Evolutionary conservation across 768 basidiomycete species (phyloP).

Genomic region (Panaeolus papilionaceus): DNA sequence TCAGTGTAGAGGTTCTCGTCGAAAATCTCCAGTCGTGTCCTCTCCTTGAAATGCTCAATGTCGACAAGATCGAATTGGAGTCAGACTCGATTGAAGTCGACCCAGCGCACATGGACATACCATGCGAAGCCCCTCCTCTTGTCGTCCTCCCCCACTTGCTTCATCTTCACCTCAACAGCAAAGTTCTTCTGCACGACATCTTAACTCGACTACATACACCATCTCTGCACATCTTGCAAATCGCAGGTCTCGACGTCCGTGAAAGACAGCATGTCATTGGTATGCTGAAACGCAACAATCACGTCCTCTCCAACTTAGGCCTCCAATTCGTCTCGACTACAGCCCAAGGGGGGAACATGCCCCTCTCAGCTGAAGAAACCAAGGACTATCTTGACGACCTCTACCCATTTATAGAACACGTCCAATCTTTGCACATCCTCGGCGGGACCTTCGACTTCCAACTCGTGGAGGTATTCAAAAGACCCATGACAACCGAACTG

Average conservation of each 20-base stretch:
- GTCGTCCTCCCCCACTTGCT: not conserved
- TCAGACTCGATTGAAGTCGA: constrained; percentile 17
- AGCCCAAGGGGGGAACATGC: not conserved
- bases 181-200: not conserved
- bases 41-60: constrained; percentile 12
- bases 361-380: not conserved
- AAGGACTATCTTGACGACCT: not conserved
- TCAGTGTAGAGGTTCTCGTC: constrained; percentile 13
- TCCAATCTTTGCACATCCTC: not conserved
- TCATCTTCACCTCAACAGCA: not conserved
- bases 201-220: not conserved
- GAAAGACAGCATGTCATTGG: not conserved
- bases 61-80: not conserved
- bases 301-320: not conserved
- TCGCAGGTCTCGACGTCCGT: not conserved
- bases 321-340: not conserved
- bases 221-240: constrained; percentile 1
- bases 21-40: constrained; percentile 3
- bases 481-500: not conserved
- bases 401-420: not conserved
- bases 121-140: not conserved
- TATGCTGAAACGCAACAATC: not conserved
- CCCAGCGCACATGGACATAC: constrained; percentile 12
- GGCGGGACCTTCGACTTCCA: not conserved
- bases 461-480: not conserved